Base-by-base conservation (phyloP, 257 asterid species). In the Craterostigma plantagineum region DNA sequence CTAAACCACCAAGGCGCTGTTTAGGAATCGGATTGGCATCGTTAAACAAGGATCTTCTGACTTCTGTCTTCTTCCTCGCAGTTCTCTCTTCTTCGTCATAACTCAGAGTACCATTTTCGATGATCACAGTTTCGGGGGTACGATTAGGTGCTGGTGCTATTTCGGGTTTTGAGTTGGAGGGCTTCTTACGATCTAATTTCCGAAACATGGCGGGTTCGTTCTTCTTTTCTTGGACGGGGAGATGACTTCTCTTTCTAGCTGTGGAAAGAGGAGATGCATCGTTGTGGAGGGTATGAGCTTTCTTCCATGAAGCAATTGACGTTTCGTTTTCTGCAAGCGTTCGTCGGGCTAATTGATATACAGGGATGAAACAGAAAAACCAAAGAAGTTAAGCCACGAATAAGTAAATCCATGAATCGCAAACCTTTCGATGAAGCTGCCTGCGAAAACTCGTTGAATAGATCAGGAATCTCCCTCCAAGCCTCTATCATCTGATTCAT, bases 141-240 rank as follows among this genome's bases (percentile, higher is more conserved):
- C 48, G 8, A 43, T 16, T 15, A 12, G 11, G 10, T 41, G 45
- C 13, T 8, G 16, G 43, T 42, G 60, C 35, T 35, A 30, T 42
- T 47, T 67, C 71, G 38, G 47, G 51, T 46, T 63, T 66, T 43
- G 18, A 36, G 27, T 64, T 63, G 9, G 66, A 50, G 34, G 91
- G 63, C 66, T 63, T 78, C 63, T 72, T 82, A 14, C 53, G 50
- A 47, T 74, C 92, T 48, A 74, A 72, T 61, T 82, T 87, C 63
- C 76, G 68, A 70, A 87, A 74, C 69, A 82, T 61, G 43, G 75
- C 71, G 10, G 66, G 63, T 10, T 71, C 60, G 8, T 43, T 43
- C 11, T 9, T 14, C 0, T 61, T 52, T 59, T 51, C 70, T 7
- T 60, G 61, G 23, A 15, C 46, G 43, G 62, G 38, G 42, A 51